Evolutionary conservation across 495 filamentous ascomycete species (phyloP), one percentile per base, ranked within the genome.

Genomic region (Cercophora sp.): DNA sequence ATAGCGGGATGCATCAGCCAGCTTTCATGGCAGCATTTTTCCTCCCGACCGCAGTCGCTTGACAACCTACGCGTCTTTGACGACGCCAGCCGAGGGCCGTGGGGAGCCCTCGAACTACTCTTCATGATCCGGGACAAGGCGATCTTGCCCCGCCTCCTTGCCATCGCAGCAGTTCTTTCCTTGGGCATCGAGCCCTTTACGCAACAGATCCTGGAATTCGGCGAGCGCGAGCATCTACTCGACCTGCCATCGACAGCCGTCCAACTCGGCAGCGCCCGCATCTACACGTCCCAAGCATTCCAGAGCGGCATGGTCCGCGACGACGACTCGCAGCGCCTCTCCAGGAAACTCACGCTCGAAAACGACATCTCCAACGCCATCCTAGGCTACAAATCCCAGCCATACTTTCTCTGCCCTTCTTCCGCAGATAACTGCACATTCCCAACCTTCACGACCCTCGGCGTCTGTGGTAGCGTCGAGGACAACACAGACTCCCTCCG

Each of bases 1-100:
- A 52, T 70, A 5, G 60, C 62, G 2, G 56, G 58, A 13, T 55
- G 51, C 5, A 47, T 71, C 10, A 54, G 70, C 18, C 69, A 75
- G 48, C 43, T 71, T 25, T 69, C 69, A 57, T 73, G 70, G 70
- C 51, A 47, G 4, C 60, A 61, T 41, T 68, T 69, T 32, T 36
- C 52, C 18, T 43, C 34, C 1, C 11, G 37, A 22, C 51, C 51
- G 16, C 42, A 51, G 13, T 58, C 49, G 6, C 42, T 73, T 1
- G 16, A 50, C 13, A 45, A 60, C 23, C 35, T 70, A 11, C 56
- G 68, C 32, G 9, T 55, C 0, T 66, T 69, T 37, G 69, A 72
- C 36, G 52, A 56, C 23, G 69, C 72, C 1, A 70, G 64, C 49
- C 57, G 71, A 16, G 72, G 72, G 1, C 65, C 64, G 0, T 65